Base-by-base conservation (phyloP, 169 alveolate species). In the Cryptosporidium viatorum region DNA sequence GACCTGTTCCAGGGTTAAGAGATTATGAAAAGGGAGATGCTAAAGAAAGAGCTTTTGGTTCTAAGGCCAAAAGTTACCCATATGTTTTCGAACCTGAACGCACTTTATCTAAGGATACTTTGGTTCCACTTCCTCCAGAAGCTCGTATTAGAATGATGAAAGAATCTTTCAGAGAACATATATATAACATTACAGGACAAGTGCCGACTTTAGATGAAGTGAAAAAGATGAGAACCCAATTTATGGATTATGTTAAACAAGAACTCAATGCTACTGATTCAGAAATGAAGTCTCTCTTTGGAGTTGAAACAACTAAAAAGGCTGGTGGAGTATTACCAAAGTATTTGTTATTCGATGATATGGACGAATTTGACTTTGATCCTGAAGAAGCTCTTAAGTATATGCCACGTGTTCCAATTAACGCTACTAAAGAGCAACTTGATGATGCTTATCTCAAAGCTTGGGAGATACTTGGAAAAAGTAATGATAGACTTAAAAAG, bases 311-410 rank as follows among this genome's bases (percentile, higher is more conserved):
- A 7, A 80, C 59, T 9, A 80, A 62, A 21, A 62, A 62, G 43
- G 14, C 3, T 10, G 80, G 37, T 10, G 75, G 75, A 9, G 41
- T 21, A 12, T 26, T 80, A 16, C 89, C 89, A 5, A 41, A n/a
- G 5, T 80, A 80, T n/a, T 45, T 80, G 9, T 7, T 80, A 23
- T 80, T 80, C 45, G 89, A 80, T 39, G 89, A 65, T 31, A 80
- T 80, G 89, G 89, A 80, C 70, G 14, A 80, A 26, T 35, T 43
- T 14, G 89, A 80, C 21, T 80, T 80, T 62, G 75, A 80, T 16
- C 89, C 89, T 37, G 75, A 80, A 65, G 60, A 60, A 41, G 89
- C 75, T 41, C 73, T 80, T 39, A 80, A 80, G 51, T 65, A 62
- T n/a, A 80, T 80, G 89, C 89, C 89, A 45, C 73, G 75, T 26